Conservation (phyloP, 345 rosid genomes). For the Angophora floribunda region DNA sequence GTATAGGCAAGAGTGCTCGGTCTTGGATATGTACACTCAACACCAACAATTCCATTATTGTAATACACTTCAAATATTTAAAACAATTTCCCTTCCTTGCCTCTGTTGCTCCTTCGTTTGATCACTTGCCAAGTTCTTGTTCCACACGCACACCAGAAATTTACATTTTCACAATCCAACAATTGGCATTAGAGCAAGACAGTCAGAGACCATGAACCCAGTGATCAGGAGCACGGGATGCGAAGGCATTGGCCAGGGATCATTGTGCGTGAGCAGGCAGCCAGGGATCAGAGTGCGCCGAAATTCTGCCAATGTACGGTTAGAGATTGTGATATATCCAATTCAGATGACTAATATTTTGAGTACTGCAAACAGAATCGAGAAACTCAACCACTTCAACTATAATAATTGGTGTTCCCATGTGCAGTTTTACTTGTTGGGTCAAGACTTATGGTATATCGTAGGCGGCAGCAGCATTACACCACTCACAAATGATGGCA, state of each 20-base stretch:
- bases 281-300: neutral
- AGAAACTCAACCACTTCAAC: neutral
- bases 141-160: neutral
- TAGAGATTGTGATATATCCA: neutral
- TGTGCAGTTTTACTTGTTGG: neutral
- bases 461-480: neutral
- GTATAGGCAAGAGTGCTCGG: neutral
- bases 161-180: neutral
- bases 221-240: accelerated
- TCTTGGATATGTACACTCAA: neutral
- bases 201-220: neutral
- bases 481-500: neutral
- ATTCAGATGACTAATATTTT: neutral
- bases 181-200: neutral
- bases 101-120: neutral
- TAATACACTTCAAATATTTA: neutral
- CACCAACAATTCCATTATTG: neutral
- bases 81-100: neutral
- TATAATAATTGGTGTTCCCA: neutral
- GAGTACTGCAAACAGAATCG: neutral
- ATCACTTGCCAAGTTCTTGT: neutral
- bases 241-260: neutral
- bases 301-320: neutral
- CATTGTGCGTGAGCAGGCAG: neutral
- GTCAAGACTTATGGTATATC: neutral